Base-by-base conservation (phyloP, 1,139 yeast species). In the Kurtzmaniella quercitrusa region DNA sequence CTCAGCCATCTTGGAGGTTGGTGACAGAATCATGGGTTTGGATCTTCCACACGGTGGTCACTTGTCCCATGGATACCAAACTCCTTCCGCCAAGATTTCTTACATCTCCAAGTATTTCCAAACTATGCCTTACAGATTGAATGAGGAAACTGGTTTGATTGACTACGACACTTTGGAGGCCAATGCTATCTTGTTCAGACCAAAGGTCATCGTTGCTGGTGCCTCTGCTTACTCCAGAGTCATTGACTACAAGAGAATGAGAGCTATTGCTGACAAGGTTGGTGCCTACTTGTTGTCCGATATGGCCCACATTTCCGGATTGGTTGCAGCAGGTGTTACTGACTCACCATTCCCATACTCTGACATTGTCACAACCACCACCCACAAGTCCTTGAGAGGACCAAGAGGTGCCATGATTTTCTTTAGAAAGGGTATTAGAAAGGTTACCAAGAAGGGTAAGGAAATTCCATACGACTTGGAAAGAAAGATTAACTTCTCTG, bases 381-480 rank as follows among this genome's bases (percentile, higher is more conserved):
- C 98, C 42, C 98, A 91, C 74, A 91, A 91, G 74, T 88, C 96
- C 23, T 80, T 91, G 60, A 85, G 98, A 74, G 98, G 98, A 38
- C 98, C 98, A 66, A 86, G 98, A 77, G 98, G 98, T 63, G 96
- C 98, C 42, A 89, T 91, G 96, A 91, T 91, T 62, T 91, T 91
- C 74, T 91, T 80, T 78, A 87, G 97, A 78, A 85, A 85, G 65
- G 97, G 97, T 53, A 77, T 88, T 47, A 82, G 93, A 74, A 82
- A 82, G 60, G 82, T 83, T 48, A 84, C 84, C 57, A 88, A 88
- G 74, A 84, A 84, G 59, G 97, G 97, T 54, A 87, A 88, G 70
- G 95, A 88, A 68, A 76, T 87, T 47, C 73, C 75, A 46, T 91
- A 88, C 66, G 96, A 89, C 50, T 78, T 91, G 60, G 97, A 91